Percentiles rank a stretch among this genome's conserved stretches.
These are phyloP conservation scores for Arthrocladium fulminans DNA, from an alignment of 2,329 filamentous ascomycete species.

Conservation along the genomic window DNA sequence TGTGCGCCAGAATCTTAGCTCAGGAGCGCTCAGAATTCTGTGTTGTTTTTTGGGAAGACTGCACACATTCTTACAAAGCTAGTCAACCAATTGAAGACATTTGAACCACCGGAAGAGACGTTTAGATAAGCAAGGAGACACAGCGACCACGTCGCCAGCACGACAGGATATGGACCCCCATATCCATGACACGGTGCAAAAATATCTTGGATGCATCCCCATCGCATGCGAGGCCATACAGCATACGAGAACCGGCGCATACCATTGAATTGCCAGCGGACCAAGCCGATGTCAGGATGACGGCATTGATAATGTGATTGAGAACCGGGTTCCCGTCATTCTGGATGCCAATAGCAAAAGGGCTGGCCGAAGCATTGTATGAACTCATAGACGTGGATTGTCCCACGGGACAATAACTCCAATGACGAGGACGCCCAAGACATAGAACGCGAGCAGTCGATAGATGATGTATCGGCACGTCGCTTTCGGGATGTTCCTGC, in stretches of 20 bases:
- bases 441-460: slow-evolving; percentile 50
- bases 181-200: slow-evolving; percentile 42
- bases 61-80: too few relatives aligned
- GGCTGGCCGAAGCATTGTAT: slow-evolving; percentile 34
- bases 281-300: slow-evolving; percentile 64
- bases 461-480: slow-evolving; percentile 48
- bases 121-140: slow-evolving; percentile 34
- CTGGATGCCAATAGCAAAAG: slow-evolving; percentile 44
- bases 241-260: slow-evolving; percentile 44
- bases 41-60: too few relatives aligned
- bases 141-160: slow-evolving; percentile 46
- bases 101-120: slow-evolving; percentile 19
- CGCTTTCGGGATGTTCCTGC: slow-evolving; percentile 46
- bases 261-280: slow-evolving; percentile 62
- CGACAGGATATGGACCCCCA: slow-evolving; percentile 49
- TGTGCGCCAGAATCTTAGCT: too few relatives aligned
- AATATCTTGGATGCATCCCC: slow-evolving; percentile 46
- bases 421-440: slow-evolving; percentile 23
- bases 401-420: slow-evolving; percentile 32
- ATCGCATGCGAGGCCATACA: slow-evolving; percentile 42
- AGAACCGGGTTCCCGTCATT: slow-evolving; percentile 42
- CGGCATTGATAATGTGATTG: slow-evolving; percentile 65
- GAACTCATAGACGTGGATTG: slow-evolving; percentile 21
- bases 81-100: slow-evolving; percentile 42
- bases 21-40: too few relatives aligned